A percentile compares a stretch with the other conserved stretches of the same genome.
Conservation (phyloP, 306 rosid genomes). For the Arachis hypogaea region DNA sequence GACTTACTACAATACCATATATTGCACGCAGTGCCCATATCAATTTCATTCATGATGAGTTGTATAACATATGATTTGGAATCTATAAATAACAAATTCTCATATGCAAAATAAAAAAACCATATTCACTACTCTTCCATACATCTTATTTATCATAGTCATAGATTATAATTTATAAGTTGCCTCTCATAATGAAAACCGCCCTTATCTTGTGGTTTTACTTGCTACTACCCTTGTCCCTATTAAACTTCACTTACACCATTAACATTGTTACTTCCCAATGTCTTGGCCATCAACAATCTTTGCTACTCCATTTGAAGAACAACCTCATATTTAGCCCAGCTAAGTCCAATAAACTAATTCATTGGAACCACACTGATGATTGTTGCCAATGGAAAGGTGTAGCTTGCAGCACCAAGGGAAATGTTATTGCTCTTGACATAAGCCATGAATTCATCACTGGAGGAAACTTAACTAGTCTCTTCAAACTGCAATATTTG, state of each 20-base stretch:
- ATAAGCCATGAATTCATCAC: slow-evolving; percentile 35
- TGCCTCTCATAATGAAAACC: neutral
- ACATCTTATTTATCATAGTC: neutral
- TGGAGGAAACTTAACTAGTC: slow-evolving; percentile 29
- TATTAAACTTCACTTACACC: neutral
- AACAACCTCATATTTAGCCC: neutral
- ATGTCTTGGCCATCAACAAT: slow-evolving; percentile 22
- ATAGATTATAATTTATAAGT: too few species aligned
- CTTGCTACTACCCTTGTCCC: neutral
- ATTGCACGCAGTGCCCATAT: too few species aligned
- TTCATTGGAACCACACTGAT: slow-evolving; percentile 31
- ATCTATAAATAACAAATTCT: neutral
- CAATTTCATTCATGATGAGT: too few species aligned
- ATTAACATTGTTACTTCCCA: neutral
- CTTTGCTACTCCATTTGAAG: slow-evolving; percentile 21
- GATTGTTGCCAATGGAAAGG: slow-evolving; percentile 61
- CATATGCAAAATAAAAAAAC: neutral
- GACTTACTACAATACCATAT: too few species aligned
- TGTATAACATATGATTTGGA: too few species aligned
- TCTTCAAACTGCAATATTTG: slow-evolving; percentile 36
- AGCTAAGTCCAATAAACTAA: slow-evolving; percentile 4
- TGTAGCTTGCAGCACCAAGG: slow-evolving; percentile 42
- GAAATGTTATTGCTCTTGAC: slow-evolving; percentile 29
- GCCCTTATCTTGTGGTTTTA: neutral
- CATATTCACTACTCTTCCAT: neutral